Evolutionary conservation across 176 grass and related monocot genomes (phyloP), one percentile per base, ranked within the genome.

Genomic region (Cymbopogon citratus): DNA sequence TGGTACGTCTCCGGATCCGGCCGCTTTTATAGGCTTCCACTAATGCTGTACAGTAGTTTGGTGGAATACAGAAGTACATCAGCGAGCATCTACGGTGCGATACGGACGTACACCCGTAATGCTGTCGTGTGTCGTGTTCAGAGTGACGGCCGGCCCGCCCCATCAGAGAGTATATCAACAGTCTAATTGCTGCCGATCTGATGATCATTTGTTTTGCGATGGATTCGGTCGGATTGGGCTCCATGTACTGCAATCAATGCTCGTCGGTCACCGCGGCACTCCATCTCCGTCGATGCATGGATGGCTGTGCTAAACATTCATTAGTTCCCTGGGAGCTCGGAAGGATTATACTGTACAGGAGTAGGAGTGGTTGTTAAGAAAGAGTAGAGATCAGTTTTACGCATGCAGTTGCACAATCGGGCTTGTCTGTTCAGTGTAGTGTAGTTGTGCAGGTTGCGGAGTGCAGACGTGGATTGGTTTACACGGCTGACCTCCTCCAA

Each of bases 201-300:
- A 49, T 80, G 19, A 36, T 23, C 21, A 18, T n/a, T 23, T 46
- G 62, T 3, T 10, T 34, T 9, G 12, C 28, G 9, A 52, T n/a
- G 44, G 63, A 80, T 80, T 80, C 33, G 29, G 43, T 52, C 27
- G 77, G 46, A 52, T 80, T 67, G 77, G 44, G 44, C 44, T 25
- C n/a, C 19, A 25, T 48, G 44, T 11, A n/a, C 43, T 18, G 63
- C 63, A 14, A 80, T 80, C 63, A 80, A 80, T 80, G 35, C 77
- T 6, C 66, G 63, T 80, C 63, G 63, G 62, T 51, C 77, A 21
- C 51, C 9, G 51, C 6, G 19, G 19, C 19, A 38, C 35, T 12
- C 19, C 18, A 69, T 39, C 66, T n/a, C 66, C 13, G 34, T 68
- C 11, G 34, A 41, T 27, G 40, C n/a, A 48, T 48, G 45, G 45